Percentiles rank a stretch among this genome's conserved stretches.
Conservation (phyloP, 2,329 filamentous ascomycete genomes). For the Neurospora sp. region DNA sequence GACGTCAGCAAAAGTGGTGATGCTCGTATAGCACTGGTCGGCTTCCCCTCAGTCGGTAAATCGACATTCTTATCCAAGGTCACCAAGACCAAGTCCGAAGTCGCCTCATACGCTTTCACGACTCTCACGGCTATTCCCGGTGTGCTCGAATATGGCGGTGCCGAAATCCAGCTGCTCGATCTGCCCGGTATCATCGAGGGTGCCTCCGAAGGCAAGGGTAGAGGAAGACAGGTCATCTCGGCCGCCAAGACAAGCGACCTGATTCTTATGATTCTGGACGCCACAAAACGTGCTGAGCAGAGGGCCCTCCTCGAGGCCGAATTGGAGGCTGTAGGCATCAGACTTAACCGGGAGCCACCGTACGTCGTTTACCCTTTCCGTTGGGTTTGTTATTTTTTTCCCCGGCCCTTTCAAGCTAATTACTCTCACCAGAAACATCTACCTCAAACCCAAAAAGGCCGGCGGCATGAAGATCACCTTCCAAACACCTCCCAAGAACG, state of each 20-base stretch:
- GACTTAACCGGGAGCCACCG: constrained; percentile 85
- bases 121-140: constrained; percentile 95
- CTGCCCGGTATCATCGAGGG: constrained; percentile 97
- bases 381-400: not conserved
- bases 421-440: constrained; percentile 64
- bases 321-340: constrained; percentile 88
- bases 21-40: constrained; percentile 90
- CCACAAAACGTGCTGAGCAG: constrained; percentile 93
- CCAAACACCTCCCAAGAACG: constrained; percentile 67
- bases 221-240: constrained; percentile 92
- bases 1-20: constrained; percentile 95
- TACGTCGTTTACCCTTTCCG: constrained; percentile 32
- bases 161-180: constrained; percentile 96
- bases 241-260: constrained; percentile 97
- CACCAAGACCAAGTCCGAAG: constrained; percentile 93
- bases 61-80: constrained; percentile 98
- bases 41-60: constrained; percentile 98
- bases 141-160: constrained; percentile 93
- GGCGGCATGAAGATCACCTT: constrained; percentile 99
- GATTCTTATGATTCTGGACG: constrained; percentile 93
- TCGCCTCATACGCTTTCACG: constrained; percentile 94
- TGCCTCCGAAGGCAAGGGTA: constrained; percentile 87
- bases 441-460: constrained; percentile 89
- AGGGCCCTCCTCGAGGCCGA: constrained; percentile 82
- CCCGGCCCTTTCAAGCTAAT: not conserved